Base-by-base conservation (phyloP, 116 monocot species). In the Trichopus zeylanicus region DNA sequence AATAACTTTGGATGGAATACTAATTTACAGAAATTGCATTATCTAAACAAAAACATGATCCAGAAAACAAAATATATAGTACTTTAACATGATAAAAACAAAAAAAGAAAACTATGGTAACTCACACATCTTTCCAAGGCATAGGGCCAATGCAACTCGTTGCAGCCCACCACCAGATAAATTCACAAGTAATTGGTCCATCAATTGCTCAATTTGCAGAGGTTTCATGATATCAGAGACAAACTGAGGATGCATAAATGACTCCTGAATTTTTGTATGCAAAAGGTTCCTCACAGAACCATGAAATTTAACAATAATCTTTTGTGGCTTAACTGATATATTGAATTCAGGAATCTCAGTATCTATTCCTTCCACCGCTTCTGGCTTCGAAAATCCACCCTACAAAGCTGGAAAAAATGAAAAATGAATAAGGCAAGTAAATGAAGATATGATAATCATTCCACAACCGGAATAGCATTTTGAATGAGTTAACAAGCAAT, bases 141-240 rank as follows among this genome's bases (percentile, higher is more conserved):
- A 88, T 0, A 88, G 60, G 34, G 80, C 80, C 20, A 88, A 53
- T 9, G 88, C 88, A 48, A 88, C 88, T 57, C 84, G 70, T 62
- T 88, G 88, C 55, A 88, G 68, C 53, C 84, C 88, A 38, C 88
- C 88, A 69, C 88, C 88, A 66, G 88, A 88, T 27, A 88, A 80
- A 78, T 83, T 83, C 28, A 80, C 66, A 38, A 88, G 84, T 77
- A 84, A 74, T 63, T 88, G 88, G 52, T 88, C 84, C 88, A 88
- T 88, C 24, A 88, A 62, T 63, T 88, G 84, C 46, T 83, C 88
- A 32, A 88, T 88, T 67, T 88, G 88, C 26, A 88, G 65, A 4
- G 88, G 88, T 39, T 88, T 88, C 88, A 88, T 88, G 23, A 88
- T 84, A 72, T 88, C 88, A 13, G 88, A 78, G 7, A 57, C 63